Conservation (phyloP, 805 yeast species). For the Cyberlindnera subsufficiens region DNA sequence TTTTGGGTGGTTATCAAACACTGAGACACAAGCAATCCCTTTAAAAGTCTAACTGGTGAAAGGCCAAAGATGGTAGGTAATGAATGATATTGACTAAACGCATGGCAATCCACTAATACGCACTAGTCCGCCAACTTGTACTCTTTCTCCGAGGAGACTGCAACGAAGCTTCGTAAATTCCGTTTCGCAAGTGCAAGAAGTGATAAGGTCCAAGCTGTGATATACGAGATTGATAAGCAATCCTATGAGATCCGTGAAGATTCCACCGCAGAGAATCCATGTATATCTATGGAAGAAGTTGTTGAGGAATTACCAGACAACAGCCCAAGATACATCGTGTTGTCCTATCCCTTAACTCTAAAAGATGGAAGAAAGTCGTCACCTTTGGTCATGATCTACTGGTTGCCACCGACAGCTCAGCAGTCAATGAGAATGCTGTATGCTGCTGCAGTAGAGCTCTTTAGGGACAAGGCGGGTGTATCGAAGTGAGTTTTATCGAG, state of each 20-base stretch:
- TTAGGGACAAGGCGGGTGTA: slow-evolving; percentile 51
- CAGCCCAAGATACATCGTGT: slow-evolving; percentile 66
- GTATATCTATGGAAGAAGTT: slow-evolving; percentile 52
- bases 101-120: neutral
- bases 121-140: slow-evolving; percentile 49
- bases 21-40: too few species aligned
- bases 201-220: slow-evolving; percentile 51
- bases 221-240: slow-evolving; percentile 55
- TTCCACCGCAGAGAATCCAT: slow-evolving; percentile 31
- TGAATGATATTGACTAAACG: too few species aligned
- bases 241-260: slow-evolving; percentile 47
- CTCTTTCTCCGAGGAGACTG: slow-evolving; percentile 56
- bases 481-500: slow-evolving; percentile 22
- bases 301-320: slow-evolving; percentile 78
- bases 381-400: slow-evolving; percentile 79
- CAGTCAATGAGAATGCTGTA: slow-evolving; percentile 81
- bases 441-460: slow-evolving; percentile 83
- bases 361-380: slow-evolving; percentile 67
- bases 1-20: too few species aligned
- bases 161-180: slow-evolving; percentile 58
- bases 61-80: too few species aligned
- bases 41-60: too few species aligned
- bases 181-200: slow-evolving; percentile 68
- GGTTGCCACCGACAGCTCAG: slow-evolving; percentile 83
- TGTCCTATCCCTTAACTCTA: slow-evolving; percentile 68